These are phyloP conservation scores for Puccinia triticina DNA, from an alignment of 1,284 basidiomycete genomes.

Conservation along the genomic window DNA sequence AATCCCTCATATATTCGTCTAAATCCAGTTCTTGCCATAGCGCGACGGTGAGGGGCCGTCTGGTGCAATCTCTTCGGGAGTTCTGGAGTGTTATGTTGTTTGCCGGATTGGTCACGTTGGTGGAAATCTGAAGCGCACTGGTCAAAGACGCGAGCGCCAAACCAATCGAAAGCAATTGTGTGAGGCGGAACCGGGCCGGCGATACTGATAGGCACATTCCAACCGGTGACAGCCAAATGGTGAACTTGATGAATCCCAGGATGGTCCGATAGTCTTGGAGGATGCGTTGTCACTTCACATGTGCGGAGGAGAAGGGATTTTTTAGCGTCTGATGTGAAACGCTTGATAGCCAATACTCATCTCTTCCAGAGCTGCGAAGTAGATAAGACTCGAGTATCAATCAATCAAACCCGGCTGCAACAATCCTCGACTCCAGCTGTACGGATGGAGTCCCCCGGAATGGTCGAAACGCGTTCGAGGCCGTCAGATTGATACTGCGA, in stretches of 20 bases:
- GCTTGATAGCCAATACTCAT: not conserved
- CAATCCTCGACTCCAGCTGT: not conserved
- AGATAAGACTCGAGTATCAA: slow-evolving; percentile 17
- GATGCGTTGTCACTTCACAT: not conserved
- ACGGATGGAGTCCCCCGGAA: slow-evolving; percentile 23
- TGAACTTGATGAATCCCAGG: not conserved
- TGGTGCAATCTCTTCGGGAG: slow-evolving; percentile 11
- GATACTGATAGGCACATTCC: not conserved
- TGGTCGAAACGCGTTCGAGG: slow-evolving; percentile 26
- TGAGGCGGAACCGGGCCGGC: not conserved
- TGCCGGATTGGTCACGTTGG: not conserved
- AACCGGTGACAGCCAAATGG: not conserved
- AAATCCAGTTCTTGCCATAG: slow-evolving; percentile 45
- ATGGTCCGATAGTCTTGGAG: not conserved
- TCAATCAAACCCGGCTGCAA: not conserved
- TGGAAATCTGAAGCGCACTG: not conserved
- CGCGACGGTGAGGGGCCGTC: not conserved
- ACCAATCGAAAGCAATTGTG: not conserved
- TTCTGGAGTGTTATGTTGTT: not conserved
- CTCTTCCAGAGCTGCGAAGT: not conserved
- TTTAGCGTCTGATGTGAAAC: not conserved
- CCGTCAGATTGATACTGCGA: no score
- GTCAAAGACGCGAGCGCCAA: not conserved
- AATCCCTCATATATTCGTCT: slow-evolving; percentile 36
- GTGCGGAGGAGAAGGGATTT: not conserved